These are phyloP conservation scores for Logfia minima DNA, from an alignment of 129 eudicot species.

Conservation along the genomic window DNA sequence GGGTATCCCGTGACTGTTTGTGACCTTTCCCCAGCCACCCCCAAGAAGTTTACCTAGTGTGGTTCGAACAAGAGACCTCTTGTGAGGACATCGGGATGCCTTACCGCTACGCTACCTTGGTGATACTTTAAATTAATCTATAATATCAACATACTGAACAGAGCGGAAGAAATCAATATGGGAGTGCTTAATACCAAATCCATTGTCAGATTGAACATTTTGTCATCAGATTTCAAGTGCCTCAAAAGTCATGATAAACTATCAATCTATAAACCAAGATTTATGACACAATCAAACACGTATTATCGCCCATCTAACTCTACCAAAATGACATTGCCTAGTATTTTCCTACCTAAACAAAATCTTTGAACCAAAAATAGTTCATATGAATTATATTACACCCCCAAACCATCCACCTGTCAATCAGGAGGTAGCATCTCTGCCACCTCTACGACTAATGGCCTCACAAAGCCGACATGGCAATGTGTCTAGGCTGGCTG, in stretches of 20 bases:
- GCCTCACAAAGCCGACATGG: conserved; percentile 88
- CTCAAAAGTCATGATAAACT: neutral
- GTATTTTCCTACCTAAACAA: conserved; percentile 19
- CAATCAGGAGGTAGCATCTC: conserved; percentile 51
- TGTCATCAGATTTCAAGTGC: neutral
- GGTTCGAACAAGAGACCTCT: no score
- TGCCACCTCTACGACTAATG: conserved; percentile 72
- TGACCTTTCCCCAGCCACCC: no score
- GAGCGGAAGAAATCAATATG: conserved; percentile 15
- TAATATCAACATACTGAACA: neutral
- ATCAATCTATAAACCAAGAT: neutral
- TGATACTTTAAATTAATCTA: neutral
- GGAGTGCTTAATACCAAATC: conserved; percentile 10
- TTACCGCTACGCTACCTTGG: no score
- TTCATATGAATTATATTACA: conserved; percentile 26
- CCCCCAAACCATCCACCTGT: neutral
- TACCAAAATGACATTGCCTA: neutral
- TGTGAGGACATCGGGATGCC: no score
- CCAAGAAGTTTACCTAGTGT: no score
- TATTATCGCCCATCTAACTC: conserved; percentile 15
- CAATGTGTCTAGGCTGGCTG: conserved; percentile 77
- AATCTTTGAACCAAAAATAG: conserved; percentile 16
- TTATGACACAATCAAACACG: neutral
- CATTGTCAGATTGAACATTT: neutral
- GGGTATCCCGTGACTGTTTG: no score